phyloP scores from a whole-genome alignment of 2,329 filamentous ascomycete genomes.

The Onygenales sp. region DNA sequence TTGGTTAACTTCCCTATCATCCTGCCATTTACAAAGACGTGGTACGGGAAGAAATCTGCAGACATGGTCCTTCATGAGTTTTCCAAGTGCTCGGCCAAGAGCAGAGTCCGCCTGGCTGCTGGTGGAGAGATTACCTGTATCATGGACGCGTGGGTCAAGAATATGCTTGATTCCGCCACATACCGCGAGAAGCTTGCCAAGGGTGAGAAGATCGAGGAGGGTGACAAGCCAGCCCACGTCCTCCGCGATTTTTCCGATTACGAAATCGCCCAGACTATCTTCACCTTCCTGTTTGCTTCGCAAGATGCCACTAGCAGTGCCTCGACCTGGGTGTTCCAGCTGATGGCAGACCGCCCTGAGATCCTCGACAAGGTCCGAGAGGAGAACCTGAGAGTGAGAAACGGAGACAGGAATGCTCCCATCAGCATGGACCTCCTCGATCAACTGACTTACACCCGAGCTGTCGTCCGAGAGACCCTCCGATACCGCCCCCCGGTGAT shows the following conservation, averaged over 20 bases:
- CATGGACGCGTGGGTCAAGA: slow-evolving; percentile 87
- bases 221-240: slow-evolving; percentile 73
- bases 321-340: slow-evolving; percentile 89
- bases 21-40: slow-evolving; percentile 86
- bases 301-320: slow-evolving; percentile 95
- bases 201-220: slow-evolving; percentile 56
- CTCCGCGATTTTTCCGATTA: slow-evolving; percentile 82
- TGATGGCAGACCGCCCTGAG: slow-evolving; percentile 88
- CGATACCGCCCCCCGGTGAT: slow-evolving; percentile 93
- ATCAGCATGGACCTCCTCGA: slow-evolving; percentile 81
- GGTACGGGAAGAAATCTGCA: slow-evolving; percentile 93
- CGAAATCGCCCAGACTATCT: slow-evolving; percentile 86
- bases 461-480: slow-evolving; percentile 81
- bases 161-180: slow-evolving; percentile 73
- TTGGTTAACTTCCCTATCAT: slow-evolving; percentile 98
- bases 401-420: slow-evolving; percentile 60
- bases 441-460: slow-evolving; percentile 79
- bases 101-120: slow-evolving; percentile 81
- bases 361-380: slow-evolving; percentile 81
- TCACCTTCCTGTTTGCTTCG: slow-evolving; percentile 94
- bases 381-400: slow-evolving; percentile 71
- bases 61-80: slow-evolving; percentile 90
- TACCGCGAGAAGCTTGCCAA: slow-evolving; percentile 71
- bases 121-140: slow-evolving; percentile 84
- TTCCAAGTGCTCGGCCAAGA: slow-evolving; percentile 82